These are phyloP conservation scores for Fomitopsis pinicola DNA, from an alignment of 1,284 basidiomycete species.

Conservation along the genomic window DNA sequence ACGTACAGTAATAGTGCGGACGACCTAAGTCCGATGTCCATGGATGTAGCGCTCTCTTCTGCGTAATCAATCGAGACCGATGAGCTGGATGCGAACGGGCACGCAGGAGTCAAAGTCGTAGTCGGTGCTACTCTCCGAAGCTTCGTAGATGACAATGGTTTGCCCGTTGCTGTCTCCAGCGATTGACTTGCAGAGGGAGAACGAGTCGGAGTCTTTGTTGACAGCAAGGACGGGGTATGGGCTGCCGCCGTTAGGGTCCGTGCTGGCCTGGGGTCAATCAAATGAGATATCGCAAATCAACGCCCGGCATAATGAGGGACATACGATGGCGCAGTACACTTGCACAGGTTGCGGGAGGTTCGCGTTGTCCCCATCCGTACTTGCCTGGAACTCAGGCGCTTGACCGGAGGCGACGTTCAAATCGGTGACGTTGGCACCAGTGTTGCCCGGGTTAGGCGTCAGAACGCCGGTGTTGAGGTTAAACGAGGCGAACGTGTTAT, in stretches of 20 bases:
- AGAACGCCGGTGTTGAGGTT: conserved; percentile 6
- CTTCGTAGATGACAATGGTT: conserved; percentile 21
- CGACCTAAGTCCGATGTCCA: not conserved
- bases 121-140: conserved; percentile 7
- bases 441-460: not conserved
- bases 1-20: not conserved
- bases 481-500: conserved; percentile 7
- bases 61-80: conserved; percentile 6
- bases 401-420: not conserved
- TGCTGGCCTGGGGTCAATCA: conserved; percentile 10
- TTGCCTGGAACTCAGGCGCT: conserved; percentile 5
- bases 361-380: not conserved
- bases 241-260: conserved; percentile 9
- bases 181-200: conserved; percentile 20
- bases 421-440: not conserved
- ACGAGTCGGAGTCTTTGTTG: conserved; percentile 21
- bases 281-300: not conserved
- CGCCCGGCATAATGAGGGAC: not conserved
- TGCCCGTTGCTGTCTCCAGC: conserved; percentile 3
- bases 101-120: conserved; percentile 21
- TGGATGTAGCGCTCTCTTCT: not conserved
- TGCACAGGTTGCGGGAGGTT: conserved; percentile 1
- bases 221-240: conserved; percentile 15
- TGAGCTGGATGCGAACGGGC: conserved; percentile 20
- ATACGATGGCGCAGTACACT: conserved; percentile 14